Evolutionary conservation across 768 basidiomycete genomes (phyloP).

Genomic region (Podaxis sp.): DNA sequence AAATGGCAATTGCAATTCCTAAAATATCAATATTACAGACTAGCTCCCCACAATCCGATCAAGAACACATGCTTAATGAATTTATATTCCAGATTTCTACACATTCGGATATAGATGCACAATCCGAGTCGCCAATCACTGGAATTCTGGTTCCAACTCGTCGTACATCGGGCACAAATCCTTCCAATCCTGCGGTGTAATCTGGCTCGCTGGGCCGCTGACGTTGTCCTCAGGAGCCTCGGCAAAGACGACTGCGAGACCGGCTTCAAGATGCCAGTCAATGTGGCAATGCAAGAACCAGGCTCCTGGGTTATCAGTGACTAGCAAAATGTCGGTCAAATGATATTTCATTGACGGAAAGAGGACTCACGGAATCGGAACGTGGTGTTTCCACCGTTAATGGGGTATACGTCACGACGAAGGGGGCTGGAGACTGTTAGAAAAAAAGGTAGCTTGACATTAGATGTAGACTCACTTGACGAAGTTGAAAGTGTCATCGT

Average conservation of each 20-base stretch:
- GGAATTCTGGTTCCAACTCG: slow-evolving; percentile 15
- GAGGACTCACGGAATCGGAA: slow-evolving; percentile 15
- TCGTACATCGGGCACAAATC: slow-evolving; percentile 17
- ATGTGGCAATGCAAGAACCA: slow-evolving; percentile 20
- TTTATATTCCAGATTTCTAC: neutral
- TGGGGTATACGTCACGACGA: slow-evolving; percentile 15
- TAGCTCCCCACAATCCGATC: neutral
- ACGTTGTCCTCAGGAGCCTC: slow-evolving; percentile 26
- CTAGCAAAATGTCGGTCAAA: neutral
- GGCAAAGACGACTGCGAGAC: slow-evolving; percentile 35
- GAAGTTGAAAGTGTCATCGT: slow-evolving; percentile 8
- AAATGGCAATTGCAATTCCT: no score
- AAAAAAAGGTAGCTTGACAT: neutral
- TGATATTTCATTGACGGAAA: neutral
- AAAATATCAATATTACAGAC: no score
- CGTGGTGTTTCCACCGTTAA: slow-evolving; percentile 14
- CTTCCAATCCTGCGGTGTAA: slow-evolving; percentile 21
- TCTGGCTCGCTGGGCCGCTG: slow-evolving; percentile 19
- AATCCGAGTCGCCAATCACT: slow-evolving; percentile 4
- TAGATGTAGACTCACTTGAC: neutral
- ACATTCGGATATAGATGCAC: neutral
- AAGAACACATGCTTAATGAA: neutral
- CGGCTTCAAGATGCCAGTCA: slow-evolving; percentile 35
- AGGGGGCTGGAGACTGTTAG: slow-evolving; percentile 9
- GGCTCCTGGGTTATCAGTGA: slow-evolving; percentile 19